Conservation (phyloP, 106 monocot species). For the Acorus calamus region DNA sequence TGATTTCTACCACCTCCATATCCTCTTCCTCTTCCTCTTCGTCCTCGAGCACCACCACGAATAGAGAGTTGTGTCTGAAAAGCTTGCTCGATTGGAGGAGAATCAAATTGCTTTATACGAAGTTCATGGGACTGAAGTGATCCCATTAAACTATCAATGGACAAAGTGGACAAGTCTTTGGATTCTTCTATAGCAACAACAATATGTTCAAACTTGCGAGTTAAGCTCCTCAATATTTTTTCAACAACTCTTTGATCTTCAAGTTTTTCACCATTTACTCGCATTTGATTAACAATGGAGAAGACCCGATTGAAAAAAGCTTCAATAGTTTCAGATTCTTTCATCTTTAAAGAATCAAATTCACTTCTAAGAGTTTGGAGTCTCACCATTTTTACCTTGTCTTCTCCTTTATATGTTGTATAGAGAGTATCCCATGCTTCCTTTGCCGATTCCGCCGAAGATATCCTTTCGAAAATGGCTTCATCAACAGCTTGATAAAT, state of each 20-base stretch:
- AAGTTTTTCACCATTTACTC: no score
- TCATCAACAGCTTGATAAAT: no score
- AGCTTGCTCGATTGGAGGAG: background rate
- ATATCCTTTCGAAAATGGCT: no score
- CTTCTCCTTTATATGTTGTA: no score
- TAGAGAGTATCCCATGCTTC: no score
- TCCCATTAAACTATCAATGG: background rate
- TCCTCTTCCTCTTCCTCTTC: slow-evolving; percentile 1
- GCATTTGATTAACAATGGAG: no score
- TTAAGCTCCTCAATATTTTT: background rate
- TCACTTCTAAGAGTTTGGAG: no score
- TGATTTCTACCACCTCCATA: background rate
- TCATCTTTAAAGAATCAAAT: no score
- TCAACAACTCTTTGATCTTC: background rate
- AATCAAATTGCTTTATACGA: background rate
- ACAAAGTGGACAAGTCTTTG: background rate
- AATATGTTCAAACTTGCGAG: background rate
- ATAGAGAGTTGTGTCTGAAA: background rate
- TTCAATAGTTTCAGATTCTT: no score
- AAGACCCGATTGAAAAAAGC: no score
- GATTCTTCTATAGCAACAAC: background rate
- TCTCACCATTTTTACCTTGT: no score
- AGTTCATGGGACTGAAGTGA: slow-evolving; percentile 2
- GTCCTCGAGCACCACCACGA: background rate
- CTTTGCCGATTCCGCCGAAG: no score